Conservation (phyloP, 2,329 filamentous ascomycete species). For the Paraconiothyrium brasiliense region DNA sequence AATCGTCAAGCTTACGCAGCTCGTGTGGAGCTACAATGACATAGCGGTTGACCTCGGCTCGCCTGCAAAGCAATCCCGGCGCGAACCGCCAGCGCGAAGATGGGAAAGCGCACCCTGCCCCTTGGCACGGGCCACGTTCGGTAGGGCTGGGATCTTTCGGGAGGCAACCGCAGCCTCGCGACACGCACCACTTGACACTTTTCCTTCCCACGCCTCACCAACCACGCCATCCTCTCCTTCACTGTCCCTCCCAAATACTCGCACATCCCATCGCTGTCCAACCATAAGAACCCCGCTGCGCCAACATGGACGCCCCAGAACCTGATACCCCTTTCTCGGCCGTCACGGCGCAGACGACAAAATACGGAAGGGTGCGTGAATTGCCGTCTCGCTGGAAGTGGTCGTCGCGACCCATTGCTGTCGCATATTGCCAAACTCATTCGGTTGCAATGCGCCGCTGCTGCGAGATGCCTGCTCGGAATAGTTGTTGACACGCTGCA, state of each 20-base stretch:
- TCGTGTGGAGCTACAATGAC: slow-evolving; percentile 8
- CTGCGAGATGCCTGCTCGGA: not conserved
- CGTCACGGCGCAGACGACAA: slow-evolving; percentile 84
- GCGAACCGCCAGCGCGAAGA: slow-evolving; percentile 12
- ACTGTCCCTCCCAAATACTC: slow-evolving; percentile 1
- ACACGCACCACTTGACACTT: slow-evolving; percentile 27
- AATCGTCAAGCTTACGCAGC: not conserved
- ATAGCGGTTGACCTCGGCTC: slow-evolving; percentile 39
- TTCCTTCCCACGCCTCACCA: slow-evolving; percentile 43
- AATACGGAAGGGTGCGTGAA: slow-evolving; percentile 72
- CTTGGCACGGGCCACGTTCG: slow-evolving; percentile 18
- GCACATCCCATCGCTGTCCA: slow-evolving; percentile 10
- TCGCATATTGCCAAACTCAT: slow-evolving; percentile 5
- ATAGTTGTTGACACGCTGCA: slow-evolving; percentile 52
- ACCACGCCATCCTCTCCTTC: slow-evolving; percentile 19
- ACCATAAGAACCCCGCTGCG: not conserved
- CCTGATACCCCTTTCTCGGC: slow-evolving; percentile 93
- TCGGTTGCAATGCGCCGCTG: slow-evolving; percentile 8
- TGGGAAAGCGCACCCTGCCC: slow-evolving; percentile 13
- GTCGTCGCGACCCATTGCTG: not conserved
- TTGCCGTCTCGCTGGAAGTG: slow-evolving; percentile 20
- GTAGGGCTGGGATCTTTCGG: slow-evolving; percentile 19
- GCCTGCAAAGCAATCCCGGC: slow-evolving; percentile 25
- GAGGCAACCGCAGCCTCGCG: slow-evolving; percentile 34
- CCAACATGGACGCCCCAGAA: slow-evolving; percentile 82